These are phyloP conservation scores for Chloris gayana DNA, from an alignment of 176 grass and related monocot species.

Conservation along the genomic window DNA sequence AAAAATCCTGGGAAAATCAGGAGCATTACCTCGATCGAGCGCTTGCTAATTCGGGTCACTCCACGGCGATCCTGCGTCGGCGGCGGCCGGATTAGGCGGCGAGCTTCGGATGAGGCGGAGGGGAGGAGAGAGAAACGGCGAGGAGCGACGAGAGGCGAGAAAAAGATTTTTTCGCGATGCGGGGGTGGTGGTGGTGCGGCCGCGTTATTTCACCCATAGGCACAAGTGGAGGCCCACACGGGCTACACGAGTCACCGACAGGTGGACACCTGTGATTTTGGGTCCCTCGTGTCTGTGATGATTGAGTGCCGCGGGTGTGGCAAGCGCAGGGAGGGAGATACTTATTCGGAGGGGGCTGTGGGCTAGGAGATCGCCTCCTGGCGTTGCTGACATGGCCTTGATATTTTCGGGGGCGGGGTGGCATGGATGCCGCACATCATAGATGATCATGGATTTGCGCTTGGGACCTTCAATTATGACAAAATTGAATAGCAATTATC, in stretches of 20 bases:
- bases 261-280: accelerated
- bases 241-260: neutral
- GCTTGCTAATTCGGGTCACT: constrained; percentile 3
- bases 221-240: constrained; percentile 7
- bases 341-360: constrained; percentile 49
- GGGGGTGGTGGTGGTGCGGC: constrained; percentile 37
- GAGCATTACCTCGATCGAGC: constrained; percentile 43
- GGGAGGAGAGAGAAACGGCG: constrained; percentile 20
- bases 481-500: too few relatives aligned
- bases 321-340: constrained; percentile 47
- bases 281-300: constrained; percentile 16
- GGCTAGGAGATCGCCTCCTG: constrained; percentile 52
- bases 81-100: neutral
- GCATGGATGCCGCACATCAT: constrained; percentile 44
- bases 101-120: constrained; percentile 22
- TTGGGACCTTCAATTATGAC: too few relatives aligned
- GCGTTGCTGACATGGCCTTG: constrained; percentile 87
- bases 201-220: constrained; percentile 34
- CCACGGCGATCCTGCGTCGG: constrained; percentile 19
- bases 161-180: constrained; percentile 67
- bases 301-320: constrained; percentile 21
- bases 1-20: neutral
- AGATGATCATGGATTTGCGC: too few relatives aligned
- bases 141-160: constrained; percentile 45
- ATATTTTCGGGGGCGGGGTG: constrained; percentile 77